A percentile compares a stretch with the other conserved stretches of the same genome.
These are phyloP conservation scores for Sphenostylis stenocarpa DNA, from an alignment of 306 rosid genomes.

Conservation along the genomic window DNA sequence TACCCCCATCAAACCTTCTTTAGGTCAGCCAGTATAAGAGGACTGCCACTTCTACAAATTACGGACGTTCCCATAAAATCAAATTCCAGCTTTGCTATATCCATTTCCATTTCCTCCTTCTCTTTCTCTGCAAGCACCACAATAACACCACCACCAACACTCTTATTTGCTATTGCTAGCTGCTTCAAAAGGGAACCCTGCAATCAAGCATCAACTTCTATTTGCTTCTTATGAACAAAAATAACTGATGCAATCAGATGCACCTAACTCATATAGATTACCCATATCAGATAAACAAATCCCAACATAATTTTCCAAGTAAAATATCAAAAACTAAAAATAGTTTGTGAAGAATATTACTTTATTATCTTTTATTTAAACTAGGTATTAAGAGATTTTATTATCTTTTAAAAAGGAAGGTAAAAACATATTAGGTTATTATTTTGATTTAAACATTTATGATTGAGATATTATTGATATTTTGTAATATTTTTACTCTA, in stretches of 20 bases:
- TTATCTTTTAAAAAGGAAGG: too few relatives aligned
- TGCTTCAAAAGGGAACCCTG: constrained; percentile 98
- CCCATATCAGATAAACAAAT: not conserved
- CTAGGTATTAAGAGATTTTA: too few relatives aligned
- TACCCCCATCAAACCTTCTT: constrained; percentile 64
- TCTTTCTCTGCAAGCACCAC: constrained; percentile 99
- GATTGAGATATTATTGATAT: too few relatives aligned
- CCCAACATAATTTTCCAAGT: constrained; percentile 12
- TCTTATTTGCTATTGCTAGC: constrained; percentile 93
- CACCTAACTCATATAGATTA: not conserved
- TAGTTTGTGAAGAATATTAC: not conserved
- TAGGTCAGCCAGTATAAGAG: constrained; percentile 91
- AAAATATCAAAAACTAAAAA: not conserved
- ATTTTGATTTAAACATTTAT: too few relatives aligned
- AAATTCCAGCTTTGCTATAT: constrained; percentile 92
- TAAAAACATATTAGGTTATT: too few relatives aligned
- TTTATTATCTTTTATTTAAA: too few relatives aligned
- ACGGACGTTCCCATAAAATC: constrained; percentile 97
- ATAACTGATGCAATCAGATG: constrained; percentile 13
- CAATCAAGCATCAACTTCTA: constrained; percentile 33
- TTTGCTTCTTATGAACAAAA: constrained; percentile 20
- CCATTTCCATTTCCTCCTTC: constrained; percentile 98
- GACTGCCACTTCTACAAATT: constrained; percentile 98
- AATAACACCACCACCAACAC: constrained; percentile 90
- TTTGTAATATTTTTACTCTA: too few relatives aligned